These are phyloP conservation scores for Colletotrichum cordylinicola DNA, from an alignment of 2,329 filamentous ascomycete genomes.

Conservation along the genomic window DNA sequence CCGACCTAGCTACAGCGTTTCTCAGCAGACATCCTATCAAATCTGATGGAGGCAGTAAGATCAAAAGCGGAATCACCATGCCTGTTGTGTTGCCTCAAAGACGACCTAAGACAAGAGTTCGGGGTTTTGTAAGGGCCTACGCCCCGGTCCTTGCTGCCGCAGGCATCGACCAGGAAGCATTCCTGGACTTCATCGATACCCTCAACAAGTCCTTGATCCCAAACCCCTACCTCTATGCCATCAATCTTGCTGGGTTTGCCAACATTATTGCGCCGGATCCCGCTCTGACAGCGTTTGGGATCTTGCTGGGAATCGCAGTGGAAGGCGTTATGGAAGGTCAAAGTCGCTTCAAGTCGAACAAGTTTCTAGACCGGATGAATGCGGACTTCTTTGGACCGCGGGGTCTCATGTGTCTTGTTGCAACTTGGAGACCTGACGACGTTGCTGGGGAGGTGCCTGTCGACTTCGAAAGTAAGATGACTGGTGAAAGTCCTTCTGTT, in stretches of 20 bases:
- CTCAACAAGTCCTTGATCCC: slow-evolving; percentile 46
- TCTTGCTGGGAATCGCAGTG: slow-evolving; percentile 47
- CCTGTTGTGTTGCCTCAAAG: slow-evolving; percentile 59
- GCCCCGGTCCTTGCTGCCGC: slow-evolving; percentile 50
- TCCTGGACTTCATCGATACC: slow-evolving; percentile 52
- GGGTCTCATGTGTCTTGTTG: slow-evolving; percentile 55
- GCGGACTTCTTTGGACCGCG: slow-evolving; percentile 60
- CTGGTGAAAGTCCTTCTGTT: too few species aligned
- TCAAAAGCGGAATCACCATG: slow-evolving; percentile 32
- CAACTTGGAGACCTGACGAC: slow-evolving; percentile 55
- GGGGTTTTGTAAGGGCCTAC: slow-evolving; percentile 61
- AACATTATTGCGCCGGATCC: slow-evolving; percentile 42
- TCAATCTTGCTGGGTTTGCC: slow-evolving; percentile 45
- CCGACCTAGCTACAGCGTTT: not conserved
- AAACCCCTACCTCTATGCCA: slow-evolving; percentile 39
- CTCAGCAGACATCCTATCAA: not conserved
- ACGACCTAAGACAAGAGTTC: slow-evolving; percentile 49
- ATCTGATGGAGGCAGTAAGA: rapidly evolving
- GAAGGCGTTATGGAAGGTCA: slow-evolving; percentile 45
- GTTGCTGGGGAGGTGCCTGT: slow-evolving; percentile 26
- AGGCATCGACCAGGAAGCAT: slow-evolving; percentile 53
- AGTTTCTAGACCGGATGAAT: slow-evolving; percentile 62
- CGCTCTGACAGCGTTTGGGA: slow-evolving; percentile 46
- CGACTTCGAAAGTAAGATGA: slow-evolving; percentile 32
- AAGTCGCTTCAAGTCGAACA: slow-evolving; percentile 49